Percentiles rank a stretch among this genome's conserved stretches.
phyloP scores from a whole-genome alignment of 108 stramenopile species.

The Cyclotella sp. region DNA sequence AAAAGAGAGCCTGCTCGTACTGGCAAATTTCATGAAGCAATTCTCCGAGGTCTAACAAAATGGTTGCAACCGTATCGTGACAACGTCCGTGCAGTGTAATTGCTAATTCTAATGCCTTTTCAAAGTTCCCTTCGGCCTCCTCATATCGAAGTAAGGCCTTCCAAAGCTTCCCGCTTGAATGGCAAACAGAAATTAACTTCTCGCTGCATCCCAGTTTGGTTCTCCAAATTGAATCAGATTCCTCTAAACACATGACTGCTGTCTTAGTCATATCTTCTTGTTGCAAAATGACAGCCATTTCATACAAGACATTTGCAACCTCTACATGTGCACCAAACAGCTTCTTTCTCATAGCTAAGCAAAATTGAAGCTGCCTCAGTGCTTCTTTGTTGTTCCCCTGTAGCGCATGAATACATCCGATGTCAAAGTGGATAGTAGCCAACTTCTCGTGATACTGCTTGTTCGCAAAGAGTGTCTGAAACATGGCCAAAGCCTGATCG shows the following conservation, averaged over 20 bases:
- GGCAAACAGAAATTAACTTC: slow-evolving; percentile 61
- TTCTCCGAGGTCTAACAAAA: slow-evolving; percentile 79
- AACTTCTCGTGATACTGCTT: slow-evolving; percentile 35
- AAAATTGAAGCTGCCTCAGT: slow-evolving; percentile 69
- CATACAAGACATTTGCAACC: slow-evolving; percentile 80
- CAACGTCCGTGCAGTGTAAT: slow-evolving; percentile 67
- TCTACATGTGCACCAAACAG: slow-evolving; percentile 81
- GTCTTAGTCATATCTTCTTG: slow-evolving; percentile 56
- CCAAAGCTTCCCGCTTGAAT: slow-evolving; percentile 73
- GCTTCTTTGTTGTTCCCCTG: slow-evolving; percentile 66
- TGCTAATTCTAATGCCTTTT: slow-evolving; percentile 67
- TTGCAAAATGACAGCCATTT: slow-evolving; percentile 59
- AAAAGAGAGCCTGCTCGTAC: slow-evolving; percentile 58
- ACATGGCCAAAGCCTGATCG: slow-evolving; percentile 49
- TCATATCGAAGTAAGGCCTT: slow-evolving; percentile 56
- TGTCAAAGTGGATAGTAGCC: slow-evolving; percentile 57
- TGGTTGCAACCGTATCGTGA: slow-evolving; percentile 74
- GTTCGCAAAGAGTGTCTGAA: slow-evolving; percentile 43
- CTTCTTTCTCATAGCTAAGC: slow-evolving; percentile 70
- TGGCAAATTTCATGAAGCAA: slow-evolving; percentile 76
- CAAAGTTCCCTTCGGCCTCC: slow-evolving; percentile 72
- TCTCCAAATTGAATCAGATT: slow-evolving; percentile 77
- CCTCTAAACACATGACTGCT: slow-evolving; percentile 73
- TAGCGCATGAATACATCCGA: slow-evolving; percentile 72
- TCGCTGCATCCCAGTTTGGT: slow-evolving; percentile 71